Evolutionary conservation across 2,329 filamentous ascomycete genomes (phyloP), one percentile per base, ranked within the genome.

Genomic region (Sphaerulina musiva): DNA sequence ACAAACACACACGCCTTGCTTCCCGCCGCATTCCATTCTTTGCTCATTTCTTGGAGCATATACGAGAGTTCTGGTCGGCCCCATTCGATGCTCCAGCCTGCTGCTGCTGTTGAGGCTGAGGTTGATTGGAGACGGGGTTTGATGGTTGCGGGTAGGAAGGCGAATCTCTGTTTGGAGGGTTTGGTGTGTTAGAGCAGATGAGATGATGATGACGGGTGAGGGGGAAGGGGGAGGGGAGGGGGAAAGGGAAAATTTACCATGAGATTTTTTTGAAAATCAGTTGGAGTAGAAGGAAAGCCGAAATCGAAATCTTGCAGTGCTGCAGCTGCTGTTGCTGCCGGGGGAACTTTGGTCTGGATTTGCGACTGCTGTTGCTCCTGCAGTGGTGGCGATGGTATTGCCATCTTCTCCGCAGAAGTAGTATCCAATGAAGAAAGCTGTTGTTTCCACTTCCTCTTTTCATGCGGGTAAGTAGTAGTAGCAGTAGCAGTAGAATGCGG

Each of bases 71-170:
- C 86, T 0, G 92, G 92, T 0, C 92, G 82, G 14, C 90, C 90
- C 70, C 96, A 96, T 72, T 96, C 91, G 11, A 93, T 89, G 60
- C 82, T 87, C 89, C 92, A 95, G 51, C 90, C 88, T 61, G 89
- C 85, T 20, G 20, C 2, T 20, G 20, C 20, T 20, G 20, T 4
- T 20, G 20, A 2, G 1, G 20, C 2, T 20, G 20, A 2, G 2
- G 20, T 20, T 20, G 20, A 20, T 20, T 20, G 20, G 49, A 76
- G 76, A 61, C 75, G 76, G 14, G 69, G 58, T 67, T 73, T 71
- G 51, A 73, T 64, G 7, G 74, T 70, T 9, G 40, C 36, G 12
- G 72, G 79, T 56, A 91, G 81, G 68, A 95, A 95, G 1, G 90
- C 90, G 67, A 93, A 95, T 12, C 89, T 86, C 34, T 36, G 34